Evolutionary conservation across 2,329 filamentous ascomycete species (phyloP).

Genomic region (Xylariaceae sp.): DNA sequence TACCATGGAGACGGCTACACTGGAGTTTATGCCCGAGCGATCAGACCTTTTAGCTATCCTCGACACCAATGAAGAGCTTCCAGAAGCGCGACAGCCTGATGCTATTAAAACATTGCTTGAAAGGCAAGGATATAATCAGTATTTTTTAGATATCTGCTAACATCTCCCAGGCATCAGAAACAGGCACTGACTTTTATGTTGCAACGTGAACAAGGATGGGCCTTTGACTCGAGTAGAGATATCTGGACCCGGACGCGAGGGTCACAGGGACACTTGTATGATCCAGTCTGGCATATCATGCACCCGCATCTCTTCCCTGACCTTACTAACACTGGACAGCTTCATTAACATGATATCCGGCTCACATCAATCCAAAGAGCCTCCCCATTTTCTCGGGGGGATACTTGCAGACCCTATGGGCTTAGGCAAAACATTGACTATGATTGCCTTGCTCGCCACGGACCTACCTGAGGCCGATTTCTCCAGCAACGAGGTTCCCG

Average conservation of each 20-base stretch:
- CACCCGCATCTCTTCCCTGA: not conserved
- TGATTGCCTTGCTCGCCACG: conserved; percentile 47
- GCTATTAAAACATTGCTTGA: conserved; percentile 10
- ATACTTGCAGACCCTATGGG: conserved; percentile 56
- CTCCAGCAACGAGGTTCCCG: not conserved
- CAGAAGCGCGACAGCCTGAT: conserved; percentile 1
- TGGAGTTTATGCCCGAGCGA: conserved; percentile 8
- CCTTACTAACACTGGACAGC: not conserved
- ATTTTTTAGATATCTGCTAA: not conserved
- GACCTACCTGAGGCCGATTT: not conserved
- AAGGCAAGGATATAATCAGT: not conserved
- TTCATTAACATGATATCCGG: conserved; percentile 7
- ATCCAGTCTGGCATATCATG: not conserved
- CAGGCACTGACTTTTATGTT: conserved; percentile 12
- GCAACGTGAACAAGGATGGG: conserved; percentile 15
- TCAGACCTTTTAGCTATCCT: conserved; percentile 8
- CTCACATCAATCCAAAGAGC: conserved; percentile 10
- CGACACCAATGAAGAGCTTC: conserved; percentile 5
- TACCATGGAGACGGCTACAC: not conserved
- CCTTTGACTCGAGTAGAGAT: conserved; percentile 11
- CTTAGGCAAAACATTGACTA: conserved; percentile 53
- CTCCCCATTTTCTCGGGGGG: conserved; percentile 47
- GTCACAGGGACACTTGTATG: conserved; percentile 7
- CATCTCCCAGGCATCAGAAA: conserved; percentile 2
- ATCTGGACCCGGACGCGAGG: conserved; percentile 9